Evolutionary conservation across 2,329 filamentous ascomycete species (phyloP).

Genomic region (Colletotrichum sp.): DNA sequence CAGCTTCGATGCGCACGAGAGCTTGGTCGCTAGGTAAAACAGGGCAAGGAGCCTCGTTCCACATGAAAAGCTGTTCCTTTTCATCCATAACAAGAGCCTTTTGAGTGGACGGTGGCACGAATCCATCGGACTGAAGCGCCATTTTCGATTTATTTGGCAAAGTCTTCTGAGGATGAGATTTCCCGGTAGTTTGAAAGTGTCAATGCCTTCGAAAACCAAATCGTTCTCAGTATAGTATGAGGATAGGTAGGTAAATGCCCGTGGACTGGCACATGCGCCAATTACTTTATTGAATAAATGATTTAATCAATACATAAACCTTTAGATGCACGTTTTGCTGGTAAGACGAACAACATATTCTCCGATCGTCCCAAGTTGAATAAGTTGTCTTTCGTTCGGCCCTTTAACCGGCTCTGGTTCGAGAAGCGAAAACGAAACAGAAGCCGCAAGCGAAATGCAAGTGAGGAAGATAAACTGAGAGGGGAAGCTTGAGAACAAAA

Average conservation of each 20-base stretch:
- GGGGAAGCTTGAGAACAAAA: neutral
- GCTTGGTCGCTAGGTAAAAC: neutral
- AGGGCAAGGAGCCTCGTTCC: neutral
- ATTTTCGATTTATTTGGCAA: neutral
- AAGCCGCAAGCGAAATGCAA: neutral
- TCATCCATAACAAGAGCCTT: neutral
- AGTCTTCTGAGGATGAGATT: neutral
- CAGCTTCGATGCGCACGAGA: constrained; percentile 10
- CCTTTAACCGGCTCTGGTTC: neutral
- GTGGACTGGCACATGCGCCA: neutral
- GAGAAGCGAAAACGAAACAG: neutral
- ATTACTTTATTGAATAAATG: neutral
- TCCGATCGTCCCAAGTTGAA: neutral
- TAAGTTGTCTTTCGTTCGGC: neutral
- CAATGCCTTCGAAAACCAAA: accelerated
- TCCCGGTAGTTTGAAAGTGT: neutral
- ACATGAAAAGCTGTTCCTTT: neutral
- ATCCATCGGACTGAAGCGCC: neutral
- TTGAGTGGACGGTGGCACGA: neutral
- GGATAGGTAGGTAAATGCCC: no score
- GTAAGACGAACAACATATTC: neutral
- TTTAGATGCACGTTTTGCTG: neutral
- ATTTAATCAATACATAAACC: neutral
- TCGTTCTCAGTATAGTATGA: neutral
- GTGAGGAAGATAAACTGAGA: neutral